Base-by-base conservation (phyloP, 257 asterid genomes). In the Nemophila menziesii region DNA sequence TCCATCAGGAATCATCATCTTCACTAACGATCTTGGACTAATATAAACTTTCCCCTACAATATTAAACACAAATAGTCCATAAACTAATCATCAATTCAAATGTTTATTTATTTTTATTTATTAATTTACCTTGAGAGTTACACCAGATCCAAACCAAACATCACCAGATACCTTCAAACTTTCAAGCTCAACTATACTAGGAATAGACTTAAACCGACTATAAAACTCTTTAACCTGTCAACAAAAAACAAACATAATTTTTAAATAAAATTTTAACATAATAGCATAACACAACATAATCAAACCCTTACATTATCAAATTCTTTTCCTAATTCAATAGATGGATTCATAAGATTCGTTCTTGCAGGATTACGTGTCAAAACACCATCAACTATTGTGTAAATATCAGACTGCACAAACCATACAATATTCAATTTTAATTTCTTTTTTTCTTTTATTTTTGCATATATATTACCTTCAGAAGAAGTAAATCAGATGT, bases 151-250 rank as follows among this genome's bases (percentile, higher is more conserved):
- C 93, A 52, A 87, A 83, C 89, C 81, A 83, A 64, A 87, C 95
- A 73, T 87, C 80, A 63, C 97, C 97, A 10, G 77, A 61, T 63
- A 83, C 93, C 68, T 73, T 53, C 78, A 87, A 73, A 52, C 68
- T 71, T 61, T 83, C 83, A 47, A 87, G 95, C 58, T 63, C 93
- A 60, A 87, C 10, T 65, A 83, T 48, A 56, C 83, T 73, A 11
- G 97, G 97, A 54, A 78, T 57, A 33, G 86, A 75, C 74, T 80
- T 83, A 77, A 87, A 78, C 36, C 93, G 94, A 55, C 41, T 56
- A 34, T 33, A 64, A 38, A 83, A 73, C 54, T 83, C 90, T 49
- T 65, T 57, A 39, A 80, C 73, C 97, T 87, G 69, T 33, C 39
- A 39, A 39, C 63, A 52, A 33, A 34, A 22, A 39, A 23, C 46